phyloP scores from a whole-genome alignment of 2,329 filamentous ascomycete species.

The Hypomyces perniciosus region DNA sequence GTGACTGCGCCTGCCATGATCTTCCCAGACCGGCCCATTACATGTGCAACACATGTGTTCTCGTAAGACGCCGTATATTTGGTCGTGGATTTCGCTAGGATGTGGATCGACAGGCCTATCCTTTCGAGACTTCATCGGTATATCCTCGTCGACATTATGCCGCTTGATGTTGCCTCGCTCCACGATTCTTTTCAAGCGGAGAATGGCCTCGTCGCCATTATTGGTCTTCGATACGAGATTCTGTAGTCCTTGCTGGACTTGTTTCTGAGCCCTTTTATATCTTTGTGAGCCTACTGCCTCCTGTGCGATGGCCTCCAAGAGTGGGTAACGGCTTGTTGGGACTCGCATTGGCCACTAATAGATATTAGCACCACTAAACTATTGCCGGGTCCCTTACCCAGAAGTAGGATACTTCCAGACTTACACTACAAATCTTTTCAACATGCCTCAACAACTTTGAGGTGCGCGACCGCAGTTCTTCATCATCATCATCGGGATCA shows the following conservation, averaged over 20 bases:
- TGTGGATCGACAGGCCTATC: not conserved
- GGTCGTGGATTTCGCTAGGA: too few relatives aligned
- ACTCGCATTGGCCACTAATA: not conserved
- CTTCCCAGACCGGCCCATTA: not conserved
- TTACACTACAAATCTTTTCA: not conserved
- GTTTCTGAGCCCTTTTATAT: not conserved
- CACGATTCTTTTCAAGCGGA: not conserved
- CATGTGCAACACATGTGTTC: not conserved
- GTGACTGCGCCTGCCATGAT: not conserved
- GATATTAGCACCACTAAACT: not conserved
- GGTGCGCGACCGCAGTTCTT: not conserved
- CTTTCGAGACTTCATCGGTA: not conserved
- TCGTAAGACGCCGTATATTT: not conserved
- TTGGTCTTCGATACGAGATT: not conserved
- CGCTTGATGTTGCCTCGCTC: not conserved
- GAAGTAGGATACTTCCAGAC: not conserved
- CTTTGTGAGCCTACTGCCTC: not conserved
- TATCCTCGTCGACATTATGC: not conserved
- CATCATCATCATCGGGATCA: not conserved
- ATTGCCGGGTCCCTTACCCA: not conserved
- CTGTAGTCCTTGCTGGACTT: not conserved
- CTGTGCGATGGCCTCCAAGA: not conserved
- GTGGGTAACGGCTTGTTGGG: not conserved
- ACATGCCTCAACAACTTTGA: not conserved
- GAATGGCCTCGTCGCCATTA: not conserved